Evolutionary conservation across 2,329 filamentous ascomycete genomes (phyloP), one percentile per base, ranked within the genome.

Genomic region (Xylariaceae sp.): DNA sequence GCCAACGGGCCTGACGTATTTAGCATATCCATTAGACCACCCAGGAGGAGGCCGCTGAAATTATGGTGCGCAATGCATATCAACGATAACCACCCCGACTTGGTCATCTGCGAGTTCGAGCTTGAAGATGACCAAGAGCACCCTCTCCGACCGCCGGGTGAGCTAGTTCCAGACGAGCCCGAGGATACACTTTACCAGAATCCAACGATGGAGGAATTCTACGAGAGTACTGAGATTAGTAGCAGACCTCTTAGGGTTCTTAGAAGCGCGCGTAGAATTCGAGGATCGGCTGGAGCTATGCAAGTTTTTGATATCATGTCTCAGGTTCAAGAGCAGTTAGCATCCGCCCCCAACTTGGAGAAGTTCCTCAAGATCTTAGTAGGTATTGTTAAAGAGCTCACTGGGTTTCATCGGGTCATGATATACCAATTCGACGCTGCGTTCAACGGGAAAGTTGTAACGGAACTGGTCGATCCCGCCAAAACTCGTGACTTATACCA

Each of bases 261-360:
- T 20, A 80, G 89, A 37, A 91, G 87, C 67, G 89, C 90, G 0
- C 83, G 90, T 9, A 90, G 90, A 67, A 80, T 88, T 48, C 85
- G 86, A 63, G 90, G 89, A 5, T 90, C 95, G 67, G 89, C 90
- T 44, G 89, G 89, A 4, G 89, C 89, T 0, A 95, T 95, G 87
- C 89, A 96, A 65, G 89, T 95, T 1, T 96, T 96, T 73, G 92
- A 91, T 71, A 92, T 96, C 61, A 90, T 96, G 84, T 91, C 89
- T 1, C 92, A 96, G 70, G 89, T 96, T 0, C 91, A 96, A 70
- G 91, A 96, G 65, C 92, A 96, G 70, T 78, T 96, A 12, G 84
- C 89, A 3, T 83, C 85, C 21, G 90, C 91, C 1, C 79, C 85
- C 0, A 87, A 82, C 57, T 76, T 96, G 0, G 86, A 91, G 1